Evolutionary conservation across 192 early-diverging fungal species (phyloP), one percentile per base, ranked within the genome.

Genomic region (Backusella tuberculispora): DNA sequence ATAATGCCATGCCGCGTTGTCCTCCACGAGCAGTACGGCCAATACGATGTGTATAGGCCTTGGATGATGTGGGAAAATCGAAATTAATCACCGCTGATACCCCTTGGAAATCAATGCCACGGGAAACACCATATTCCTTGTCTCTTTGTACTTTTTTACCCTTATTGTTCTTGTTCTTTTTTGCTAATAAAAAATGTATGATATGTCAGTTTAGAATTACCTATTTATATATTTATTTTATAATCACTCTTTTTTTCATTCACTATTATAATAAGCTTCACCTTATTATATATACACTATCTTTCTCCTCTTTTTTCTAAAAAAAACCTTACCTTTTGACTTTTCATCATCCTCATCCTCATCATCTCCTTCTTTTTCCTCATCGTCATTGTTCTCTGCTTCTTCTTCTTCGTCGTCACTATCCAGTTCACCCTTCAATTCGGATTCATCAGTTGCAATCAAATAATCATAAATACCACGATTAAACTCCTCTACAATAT

Each of bases 401-500:
- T 83, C 78, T n/a, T 85, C 81, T 38, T 88, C 79, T 56, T 88
- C 89, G 53, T 89, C 87, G 19, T 91, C 89, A 6, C 79, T 82
- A 37, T 92, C 89, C 34, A 81, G 80, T 80, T 94, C 88, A 34
- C 89, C 87, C 69, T 88, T 90, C 63, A 86, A 82, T 72, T 91
- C 91, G 17, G 86, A 88, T 76, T 96, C 95, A 75, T 99, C 98
- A 0, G 96, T 99, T 12, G 98, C 96, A 84, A 99, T 94, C 65
- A 98, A 87, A 80, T 94, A 95, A 73, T 96, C 94, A 81, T 98
- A 99, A 1, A 96, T 88, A 10, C 98, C 98, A 72, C 94, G 90
- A 81, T 98, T 98, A 78, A 98, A 98, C 78, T 98, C 98, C 65
- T 98, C 93, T 14, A 99, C 95, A 77, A 98, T 96, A 77, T 98